These are phyloP conservation scores for Heterobasidion parviporum DNA, from an alignment of 1,284 basidiomycete species.

Conservation along the genomic window DNA sequence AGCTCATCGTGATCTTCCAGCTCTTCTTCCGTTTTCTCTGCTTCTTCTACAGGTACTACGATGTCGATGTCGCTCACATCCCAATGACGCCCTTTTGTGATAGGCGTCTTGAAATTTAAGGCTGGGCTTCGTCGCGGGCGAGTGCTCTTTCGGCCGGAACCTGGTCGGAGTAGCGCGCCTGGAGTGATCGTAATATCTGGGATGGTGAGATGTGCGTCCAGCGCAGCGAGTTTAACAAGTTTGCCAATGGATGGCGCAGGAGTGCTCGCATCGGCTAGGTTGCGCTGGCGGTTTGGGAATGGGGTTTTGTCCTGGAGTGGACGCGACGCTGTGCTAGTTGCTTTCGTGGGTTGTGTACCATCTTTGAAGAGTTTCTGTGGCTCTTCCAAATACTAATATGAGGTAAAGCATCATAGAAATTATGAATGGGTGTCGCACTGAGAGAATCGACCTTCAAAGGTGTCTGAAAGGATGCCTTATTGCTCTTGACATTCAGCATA, in stretches of 20 bases:
- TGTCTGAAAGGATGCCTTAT: slow-evolving; percentile 24
- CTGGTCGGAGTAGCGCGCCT: slow-evolving; percentile 43
- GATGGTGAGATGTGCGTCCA: slow-evolving; percentile 19
- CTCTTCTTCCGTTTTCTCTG: slow-evolving; percentile 26
- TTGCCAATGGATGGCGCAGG: slow-evolving; percentile 19
- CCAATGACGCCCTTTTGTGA: slow-evolving; percentile 63
- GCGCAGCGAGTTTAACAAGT: slow-evolving; percentile 23
- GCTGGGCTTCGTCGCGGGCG: slow-evolving; percentile 22
- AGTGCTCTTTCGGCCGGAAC: slow-evolving; percentile 45
- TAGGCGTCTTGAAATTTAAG: slow-evolving; percentile 52
- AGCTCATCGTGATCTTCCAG: slow-evolving; percentile 56
- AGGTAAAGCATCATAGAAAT: background rate
- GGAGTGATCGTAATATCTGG: slow-evolving; percentile 19
- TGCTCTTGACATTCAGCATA: slow-evolving; percentile 32
- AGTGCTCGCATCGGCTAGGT: slow-evolving; percentile 10
- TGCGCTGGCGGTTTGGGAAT: slow-evolving; percentile 42
- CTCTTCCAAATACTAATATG: background rate
- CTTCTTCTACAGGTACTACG: slow-evolving; percentile 25
- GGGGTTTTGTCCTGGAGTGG: slow-evolving; percentile 53
- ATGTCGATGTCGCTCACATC: slow-evolving; percentile 61
- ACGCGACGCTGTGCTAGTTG: slow-evolving; percentile 20
- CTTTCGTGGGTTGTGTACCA: slow-evolving; percentile 1
- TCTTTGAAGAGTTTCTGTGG: slow-evolving; percentile 5
- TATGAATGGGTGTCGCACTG: slow-evolving; percentile 6
- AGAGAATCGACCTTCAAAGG: slow-evolving; percentile 20